phyloP scores from a whole-genome alignment of 164 flowering plant species.

The Berberis vulgaris region DNA sequence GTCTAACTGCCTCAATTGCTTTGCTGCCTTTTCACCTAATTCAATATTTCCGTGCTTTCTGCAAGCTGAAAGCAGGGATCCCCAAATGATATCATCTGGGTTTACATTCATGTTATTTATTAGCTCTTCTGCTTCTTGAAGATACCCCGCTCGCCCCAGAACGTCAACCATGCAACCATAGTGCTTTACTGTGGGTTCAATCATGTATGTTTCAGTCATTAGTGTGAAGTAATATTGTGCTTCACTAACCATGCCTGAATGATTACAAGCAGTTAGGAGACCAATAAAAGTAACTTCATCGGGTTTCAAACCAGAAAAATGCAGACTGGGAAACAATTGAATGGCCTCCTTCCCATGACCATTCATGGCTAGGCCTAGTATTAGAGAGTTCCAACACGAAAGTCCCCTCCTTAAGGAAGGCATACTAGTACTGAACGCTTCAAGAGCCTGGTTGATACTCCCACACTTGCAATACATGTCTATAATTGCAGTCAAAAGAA shows the following conservation, averaged over 20 bases:
- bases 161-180: slow-evolving; percentile 63
- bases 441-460: slow-evolving; percentile 33
- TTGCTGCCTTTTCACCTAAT: slow-evolving; percentile 43
- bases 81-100: slow-evolving; percentile 61
- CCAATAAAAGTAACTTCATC: slow-evolving; percentile 57
- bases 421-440: slow-evolving; percentile 24
- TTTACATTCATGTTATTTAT: slow-evolving; percentile 43
- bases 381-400: slow-evolving; percentile 75
- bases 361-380: slow-evolving; percentile 62
- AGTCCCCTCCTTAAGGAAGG: slow-evolving; percentile 27
- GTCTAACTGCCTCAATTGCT: slow-evolving; percentile 29
- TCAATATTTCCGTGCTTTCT: slow-evolving; percentile 41
- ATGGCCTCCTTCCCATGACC: slow-evolving; percentile 51
- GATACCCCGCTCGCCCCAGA: slow-evolving; percentile 46
- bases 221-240: slow-evolving; percentile 38
- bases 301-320: slow-evolving; percentile 32
- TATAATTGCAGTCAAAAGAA: slow-evolving; percentile 49
- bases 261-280: slow-evolving; percentile 63
- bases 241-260: slow-evolving; percentile 44
- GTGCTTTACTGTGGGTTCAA: slow-evolving; percentile 57
- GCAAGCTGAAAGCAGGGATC: slow-evolving; percentile 53
- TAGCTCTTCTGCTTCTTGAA: slow-evolving; percentile 55
- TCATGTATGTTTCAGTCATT: slow-evolving; percentile 39
- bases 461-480: slow-evolving; percentile 89
- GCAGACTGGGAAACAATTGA: slow-evolving; percentile 39